These are phyloP conservation scores for Aspergillus arachidicola DNA, from an alignment of 2,329 filamentous ascomycete genomes.

Conservation along the genomic window DNA sequence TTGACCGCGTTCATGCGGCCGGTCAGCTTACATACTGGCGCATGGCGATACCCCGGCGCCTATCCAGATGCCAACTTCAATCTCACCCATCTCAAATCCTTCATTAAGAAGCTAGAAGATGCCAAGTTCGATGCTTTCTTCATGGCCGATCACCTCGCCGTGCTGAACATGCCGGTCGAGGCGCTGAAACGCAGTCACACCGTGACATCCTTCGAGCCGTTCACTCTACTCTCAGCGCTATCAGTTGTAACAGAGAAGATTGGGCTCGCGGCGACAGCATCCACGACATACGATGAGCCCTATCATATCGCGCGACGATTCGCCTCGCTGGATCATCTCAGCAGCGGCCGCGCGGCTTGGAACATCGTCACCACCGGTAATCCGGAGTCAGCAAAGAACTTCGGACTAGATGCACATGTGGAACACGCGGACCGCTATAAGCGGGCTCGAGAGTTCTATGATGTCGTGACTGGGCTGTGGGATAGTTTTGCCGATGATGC, in stretches of 20 bases:
- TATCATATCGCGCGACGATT: constrained; percentile 58
- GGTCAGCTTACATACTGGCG: constrained; percentile 58
- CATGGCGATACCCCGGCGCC: constrained; percentile 59
- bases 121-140: constrained; percentile 62
- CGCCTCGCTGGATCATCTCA: constrained; percentile 55
- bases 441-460: constrained; percentile 56
- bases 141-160: constrained; percentile 59
- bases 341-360: constrained; percentile 54
- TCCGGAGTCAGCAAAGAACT: constrained; percentile 57
- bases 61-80: constrained; percentile 63
- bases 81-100: constrained; percentile 54
- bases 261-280: constrained; percentile 56
- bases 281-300: constrained; percentile 56
- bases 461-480: constrained; percentile 57
- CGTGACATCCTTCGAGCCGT: constrained; percentile 60
- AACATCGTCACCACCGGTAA: constrained; percentile 59
- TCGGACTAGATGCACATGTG: constrained; percentile 54
- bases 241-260: constrained; percentile 54
- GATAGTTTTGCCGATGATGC: constrained; percentile 60
- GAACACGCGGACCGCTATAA: constrained; percentile 55
- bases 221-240: constrained; percentile 55
- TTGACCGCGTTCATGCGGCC: constrained; percentile 64
- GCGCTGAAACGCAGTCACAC: constrained; percentile 61
- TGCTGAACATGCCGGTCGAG: constrained; percentile 60
- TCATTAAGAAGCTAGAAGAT: constrained; percentile 57